A percentile compares a stretch with the other conserved stretches of the same genome.
Evolutionary conservation across 2,329 filamentous ascomycete genomes (phyloP).

Genomic region (Exophiala sideris): DNA sequence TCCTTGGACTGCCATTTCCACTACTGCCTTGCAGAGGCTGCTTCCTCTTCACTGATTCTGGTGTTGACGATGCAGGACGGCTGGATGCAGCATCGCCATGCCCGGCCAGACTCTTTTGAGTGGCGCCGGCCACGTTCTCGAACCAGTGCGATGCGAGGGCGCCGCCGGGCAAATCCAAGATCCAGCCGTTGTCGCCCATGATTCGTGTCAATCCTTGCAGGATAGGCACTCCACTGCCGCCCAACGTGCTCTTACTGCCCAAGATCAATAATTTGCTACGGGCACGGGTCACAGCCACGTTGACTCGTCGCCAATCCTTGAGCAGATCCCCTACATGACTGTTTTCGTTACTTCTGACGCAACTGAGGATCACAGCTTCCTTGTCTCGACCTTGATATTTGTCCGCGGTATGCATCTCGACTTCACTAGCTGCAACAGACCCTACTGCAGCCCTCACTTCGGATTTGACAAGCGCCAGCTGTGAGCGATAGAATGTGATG

Average conservation of each 20-base stretch:
- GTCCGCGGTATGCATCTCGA: constrained; percentile 96
- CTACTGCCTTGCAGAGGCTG: constrained; percentile 22
- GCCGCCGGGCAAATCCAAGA: constrained; percentile 65
- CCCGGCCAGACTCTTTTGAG: constrained; percentile 17
- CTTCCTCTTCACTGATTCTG: constrained; percentile 1
- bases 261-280: constrained; percentile 88
- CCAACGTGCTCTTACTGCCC: constrained; percentile 76
- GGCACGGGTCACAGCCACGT: constrained; percentile 91
- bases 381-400: constrained; percentile 97
- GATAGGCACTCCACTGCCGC: constrained; percentile 63
- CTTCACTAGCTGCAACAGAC: constrained; percentile 47
- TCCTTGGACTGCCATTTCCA: constrained; percentile 36
- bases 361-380: constrained; percentile 80
- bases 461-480: constrained; percentile 78
- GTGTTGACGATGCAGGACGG: neutral
- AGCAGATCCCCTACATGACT: constrained; percentile 85
- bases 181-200: constrained; percentile 76
- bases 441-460: constrained; percentile 52
- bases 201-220: constrained; percentile 71
- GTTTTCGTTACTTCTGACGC: constrained; percentile 81
- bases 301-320: constrained; percentile 88
- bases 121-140: constrained; percentile 45
- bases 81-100: neutral
- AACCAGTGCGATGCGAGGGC: constrained; percentile 68
- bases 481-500: constrained; percentile 94